phyloP scores from a whole-genome alignment of 148 eudicot species.

The Polygonum maritimum region DNA sequence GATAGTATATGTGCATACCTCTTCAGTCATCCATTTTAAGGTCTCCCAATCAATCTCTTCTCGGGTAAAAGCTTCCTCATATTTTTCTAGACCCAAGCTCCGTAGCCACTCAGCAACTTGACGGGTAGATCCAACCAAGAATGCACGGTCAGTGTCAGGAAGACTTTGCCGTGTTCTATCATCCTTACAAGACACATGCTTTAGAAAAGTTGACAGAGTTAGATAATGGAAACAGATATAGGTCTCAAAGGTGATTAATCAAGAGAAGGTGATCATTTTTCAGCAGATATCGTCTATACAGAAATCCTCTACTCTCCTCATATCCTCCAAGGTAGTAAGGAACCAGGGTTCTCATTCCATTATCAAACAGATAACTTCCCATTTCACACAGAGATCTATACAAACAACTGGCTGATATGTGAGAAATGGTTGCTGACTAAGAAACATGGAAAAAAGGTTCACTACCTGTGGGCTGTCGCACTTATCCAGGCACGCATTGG shows the following conservation, averaged over 20 bases:
- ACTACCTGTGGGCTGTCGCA: slow-evolving; percentile 29
- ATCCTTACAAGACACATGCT: slow-evolving; percentile 28
- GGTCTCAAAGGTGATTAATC: background rate
- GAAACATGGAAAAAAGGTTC: background rate
- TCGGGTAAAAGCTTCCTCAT: slow-evolving; percentile 47
- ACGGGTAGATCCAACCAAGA: slow-evolving; percentile 29
- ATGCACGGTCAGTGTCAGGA: slow-evolving; percentile 35
- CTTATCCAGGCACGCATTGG: slow-evolving; percentile 75
- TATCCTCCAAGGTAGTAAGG: background rate
- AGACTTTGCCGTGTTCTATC: slow-evolving; percentile 20
- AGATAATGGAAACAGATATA: background rate
- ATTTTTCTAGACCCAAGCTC: slow-evolving; percentile 58
- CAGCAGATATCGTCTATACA: background rate
- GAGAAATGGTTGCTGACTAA: background rate
- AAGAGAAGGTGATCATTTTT: background rate
- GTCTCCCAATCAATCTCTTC: slow-evolving; percentile 92
- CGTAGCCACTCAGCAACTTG: slow-evolving; percentile 63
- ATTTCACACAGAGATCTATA: background rate
- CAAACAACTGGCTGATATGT: background rate
- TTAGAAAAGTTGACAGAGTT: background rate
- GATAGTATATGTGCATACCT: slow-evolving; percentile 30
- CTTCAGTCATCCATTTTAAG: slow-evolving; percentile 70
- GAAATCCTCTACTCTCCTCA: background rate
- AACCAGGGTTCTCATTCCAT: background rate
- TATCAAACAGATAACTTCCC: background rate